phyloP scores from a whole-genome alignment of 2,329 filamentous ascomycete genomes.

The Phaeosphaeria sp. region DNA sequence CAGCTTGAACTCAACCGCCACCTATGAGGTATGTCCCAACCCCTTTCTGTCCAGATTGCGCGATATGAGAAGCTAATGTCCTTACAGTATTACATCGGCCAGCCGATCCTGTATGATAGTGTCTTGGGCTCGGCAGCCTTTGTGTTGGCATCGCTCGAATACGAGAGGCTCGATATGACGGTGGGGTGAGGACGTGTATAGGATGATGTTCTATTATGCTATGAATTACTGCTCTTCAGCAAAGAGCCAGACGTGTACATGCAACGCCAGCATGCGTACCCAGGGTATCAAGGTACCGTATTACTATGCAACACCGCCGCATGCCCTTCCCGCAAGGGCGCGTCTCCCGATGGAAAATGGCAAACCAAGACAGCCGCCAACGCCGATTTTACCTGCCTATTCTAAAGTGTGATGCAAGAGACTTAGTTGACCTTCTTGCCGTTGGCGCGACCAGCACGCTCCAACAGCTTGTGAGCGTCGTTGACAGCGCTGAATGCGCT shows the following conservation, averaged over 20 bases:
- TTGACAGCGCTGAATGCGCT: conserved; percentile 45
- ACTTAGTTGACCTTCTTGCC: conserved; percentile 44
- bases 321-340: not conserved
- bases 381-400: not conserved
- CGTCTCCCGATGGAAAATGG: not conserved
- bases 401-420: not conserved
- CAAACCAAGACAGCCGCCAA: not conserved
- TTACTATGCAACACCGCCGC: not conserved
- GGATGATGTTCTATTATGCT: not conserved
- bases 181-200: not conserved
- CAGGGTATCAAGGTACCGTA: not conserved
- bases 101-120: conserved; percentile 41
- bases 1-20: conserved; percentile 29
- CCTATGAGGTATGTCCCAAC: conserved; percentile 27
- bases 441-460: conserved; percentile 27
- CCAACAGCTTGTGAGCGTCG: conserved; percentile 42
- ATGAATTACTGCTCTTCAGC: not conserved
- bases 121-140: conserved; percentile 29
- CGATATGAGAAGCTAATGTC: not conserved
- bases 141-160: conserved; percentile 31
- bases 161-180: conserved; percentile 12
- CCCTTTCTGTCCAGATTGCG: not conserved
- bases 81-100: conserved; percentile 51
- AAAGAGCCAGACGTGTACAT: not conserved
- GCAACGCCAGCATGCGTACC: not conserved